Conservation (phyloP, 805 yeast species). For the Lipomyces chichibuensis region DNA sequence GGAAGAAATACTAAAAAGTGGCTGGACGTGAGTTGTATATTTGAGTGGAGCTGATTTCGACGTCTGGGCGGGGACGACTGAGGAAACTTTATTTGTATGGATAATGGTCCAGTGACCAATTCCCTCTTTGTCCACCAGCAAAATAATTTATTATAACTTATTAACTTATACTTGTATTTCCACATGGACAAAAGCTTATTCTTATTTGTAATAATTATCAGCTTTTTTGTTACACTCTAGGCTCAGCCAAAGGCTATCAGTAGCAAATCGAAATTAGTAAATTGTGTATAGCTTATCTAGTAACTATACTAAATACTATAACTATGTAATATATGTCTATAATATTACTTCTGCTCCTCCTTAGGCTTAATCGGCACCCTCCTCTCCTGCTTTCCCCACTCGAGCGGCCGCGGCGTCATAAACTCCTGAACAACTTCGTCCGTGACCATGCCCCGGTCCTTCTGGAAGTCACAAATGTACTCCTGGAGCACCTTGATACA, state of each 20-base stretch:
- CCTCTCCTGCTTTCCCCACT: conserved; percentile 67
- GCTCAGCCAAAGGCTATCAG: neutral
- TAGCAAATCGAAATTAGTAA: too few species aligned
- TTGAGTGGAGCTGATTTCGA: neutral
- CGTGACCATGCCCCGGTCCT: conserved; percentile 65
- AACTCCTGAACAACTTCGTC: conserved; percentile 64
- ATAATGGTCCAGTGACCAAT: neutral
- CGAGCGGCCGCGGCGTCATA: conserved; percentile 75
- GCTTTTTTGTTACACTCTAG: neutral
- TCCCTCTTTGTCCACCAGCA: neutral
- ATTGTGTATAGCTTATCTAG: neutral
- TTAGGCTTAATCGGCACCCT: conserved; percentile 35
- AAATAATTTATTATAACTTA: too few species aligned
- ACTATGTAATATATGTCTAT: neutral
- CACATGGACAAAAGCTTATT: neutral
- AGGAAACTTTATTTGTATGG: neutral
- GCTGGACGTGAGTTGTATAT: neutral
- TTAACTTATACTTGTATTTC: too few species aligned
- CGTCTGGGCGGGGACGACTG: neutral
- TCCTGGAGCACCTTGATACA: conserved; percentile 80
- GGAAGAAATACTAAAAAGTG: neutral
- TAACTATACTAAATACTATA: neutral
- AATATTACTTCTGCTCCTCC: neutral
- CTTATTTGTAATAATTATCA: neutral
- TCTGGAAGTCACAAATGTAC: conserved; percentile 82